Percentiles rank a stretch among this genome's conserved stretches.
These are phyloP conservation scores for Emericellopsis atlantica DNA, from an alignment of 2,329 filamentous ascomycete genomes.

Conservation along the genomic window DNA sequence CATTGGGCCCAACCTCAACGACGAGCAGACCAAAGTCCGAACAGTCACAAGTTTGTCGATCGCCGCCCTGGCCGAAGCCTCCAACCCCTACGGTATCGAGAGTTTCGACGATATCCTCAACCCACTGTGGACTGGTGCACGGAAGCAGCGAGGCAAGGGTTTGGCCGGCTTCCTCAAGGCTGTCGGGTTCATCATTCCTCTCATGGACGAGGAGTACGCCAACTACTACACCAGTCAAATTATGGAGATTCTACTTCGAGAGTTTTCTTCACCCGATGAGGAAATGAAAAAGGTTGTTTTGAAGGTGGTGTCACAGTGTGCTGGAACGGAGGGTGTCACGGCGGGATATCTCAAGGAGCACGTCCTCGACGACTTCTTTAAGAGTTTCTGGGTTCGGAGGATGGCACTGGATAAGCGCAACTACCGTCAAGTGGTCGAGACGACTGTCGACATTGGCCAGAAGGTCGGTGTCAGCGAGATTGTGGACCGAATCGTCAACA, in stretches of 20 bases:
- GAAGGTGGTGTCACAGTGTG: slow-evolving; percentile 93
- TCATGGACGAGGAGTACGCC: slow-evolving; percentile 99
- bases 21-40: slow-evolving; percentile 94
- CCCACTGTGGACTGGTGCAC: slow-evolving; percentile 88
- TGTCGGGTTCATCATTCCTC: slow-evolving; percentile 92
- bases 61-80: slow-evolving; percentile 87
- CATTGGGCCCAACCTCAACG: slow-evolving; percentile 89
- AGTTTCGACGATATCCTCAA: slow-evolving; percentile 97
- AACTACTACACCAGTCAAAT: slow-evolving; percentile 99
- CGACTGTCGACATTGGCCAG: slow-evolving; percentile 90
- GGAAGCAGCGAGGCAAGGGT: slow-evolving; percentile 93
- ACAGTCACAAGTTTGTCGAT: slow-evolving; percentile 94
- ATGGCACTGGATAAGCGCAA: slow-evolving; percentile 98
- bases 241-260: slow-evolving; percentile 93
- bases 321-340: slow-evolving; percentile 88
- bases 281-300: slow-evolving; percentile 99
- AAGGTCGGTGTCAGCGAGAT: slow-evolving; percentile 98
- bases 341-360: slow-evolving; percentile 91
- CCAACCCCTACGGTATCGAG: slow-evolving; percentile 97
- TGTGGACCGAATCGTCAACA: slow-evolving; percentile 81
- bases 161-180: slow-evolving; percentile 94
- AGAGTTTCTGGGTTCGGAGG: slow-evolving; percentile 93
- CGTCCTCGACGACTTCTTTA: slow-evolving; percentile 93
- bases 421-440: slow-evolving; percentile 95
- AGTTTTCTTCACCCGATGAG: slow-evolving; percentile 94